Evolutionary conservation across 73 alveolate genomes (phyloP).

Genomic region (Loxodes magnus): DNA sequence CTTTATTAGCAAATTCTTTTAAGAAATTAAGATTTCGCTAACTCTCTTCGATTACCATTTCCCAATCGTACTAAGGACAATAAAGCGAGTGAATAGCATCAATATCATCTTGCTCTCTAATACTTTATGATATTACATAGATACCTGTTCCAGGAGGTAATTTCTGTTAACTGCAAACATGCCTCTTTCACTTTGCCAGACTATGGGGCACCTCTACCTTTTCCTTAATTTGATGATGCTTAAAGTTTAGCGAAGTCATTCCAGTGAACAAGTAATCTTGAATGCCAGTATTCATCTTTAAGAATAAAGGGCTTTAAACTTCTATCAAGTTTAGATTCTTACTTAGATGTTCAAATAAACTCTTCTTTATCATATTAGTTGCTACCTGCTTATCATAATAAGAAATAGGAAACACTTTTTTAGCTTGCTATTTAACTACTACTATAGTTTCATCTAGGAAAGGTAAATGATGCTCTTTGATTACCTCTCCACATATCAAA

Average conservation of each 20-base stretch:
- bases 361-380: constrained; percentile 17
- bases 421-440: too few relatives aligned
- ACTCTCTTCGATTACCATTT: constrained; percentile 19
- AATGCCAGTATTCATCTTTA: constrained; percentile 30
- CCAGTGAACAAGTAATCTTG: constrained; percentile 23
- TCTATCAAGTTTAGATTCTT: constrained; percentile 18
- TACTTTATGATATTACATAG: constrained; percentile 24
- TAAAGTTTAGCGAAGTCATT: constrained; percentile 24
- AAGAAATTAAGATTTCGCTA: constrained; percentile 24
- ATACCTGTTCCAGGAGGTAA: constrained; percentile 14
- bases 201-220: constrained; percentile 24
- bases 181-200: constrained; percentile 39
- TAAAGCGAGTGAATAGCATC: constrained; percentile 30
- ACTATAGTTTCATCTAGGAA: too few relatives aligned
- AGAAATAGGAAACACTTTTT: too few relatives aligned
- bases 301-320: constrained; percentile 34
- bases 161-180: constrained; percentile 18
- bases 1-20: constrained; percentile 12
- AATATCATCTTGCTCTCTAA: constrained; percentile 22
- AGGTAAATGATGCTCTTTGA: too few relatives aligned
- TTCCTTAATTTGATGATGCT: constrained; percentile 14
- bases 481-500: too few relatives aligned
- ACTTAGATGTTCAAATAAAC: constrained; percentile 17
- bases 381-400: too few relatives aligned
- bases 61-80: constrained; percentile 44